These are phyloP conservation scores for Circinella minor DNA, from an alignment of 371 early-diverging fungal genomes.

Conservation along the genomic window DNA sequence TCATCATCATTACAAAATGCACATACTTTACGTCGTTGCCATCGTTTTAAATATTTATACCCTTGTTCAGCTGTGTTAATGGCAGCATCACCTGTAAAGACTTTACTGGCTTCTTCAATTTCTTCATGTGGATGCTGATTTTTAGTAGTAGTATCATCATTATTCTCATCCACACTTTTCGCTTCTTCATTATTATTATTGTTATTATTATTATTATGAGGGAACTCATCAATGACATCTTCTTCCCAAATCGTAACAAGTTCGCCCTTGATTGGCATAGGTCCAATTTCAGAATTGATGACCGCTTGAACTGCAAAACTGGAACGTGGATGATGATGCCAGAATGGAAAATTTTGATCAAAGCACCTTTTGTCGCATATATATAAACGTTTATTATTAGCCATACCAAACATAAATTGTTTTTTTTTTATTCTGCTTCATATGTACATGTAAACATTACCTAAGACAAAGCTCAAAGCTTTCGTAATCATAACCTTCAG, in stretches of 20 bases:
- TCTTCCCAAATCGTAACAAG: conserved; percentile 67
- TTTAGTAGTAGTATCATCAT: conserved; percentile 10
- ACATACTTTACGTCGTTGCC: conserved; percentile 66
- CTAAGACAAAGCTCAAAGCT: conserved; percentile 75
- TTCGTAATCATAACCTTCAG: conserved; percentile 60
- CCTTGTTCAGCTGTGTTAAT: conserved; percentile 48
- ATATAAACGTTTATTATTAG: too few relatives aligned
- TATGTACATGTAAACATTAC: conserved; percentile 20
- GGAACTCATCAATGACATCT: conserved; percentile 55
- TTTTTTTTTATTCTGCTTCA: too few relatives aligned
- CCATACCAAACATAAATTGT: too few relatives aligned
- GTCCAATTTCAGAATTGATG: conserved; percentile 54
- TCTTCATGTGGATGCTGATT: background rate
- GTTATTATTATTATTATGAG: background rate
- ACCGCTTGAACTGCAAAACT: conserved; percentile 79
- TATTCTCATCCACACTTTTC: background rate
- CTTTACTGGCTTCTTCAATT: conserved; percentile 37
- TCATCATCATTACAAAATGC: conserved; percentile 81
- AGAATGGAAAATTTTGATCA: conserved; percentile 70
- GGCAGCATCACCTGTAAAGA: conserved; percentile 37
- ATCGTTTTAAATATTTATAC: conserved; percentile 51
- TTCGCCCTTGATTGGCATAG: conserved; percentile 60
- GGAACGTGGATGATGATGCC: conserved; percentile 80
- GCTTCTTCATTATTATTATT: background rate
- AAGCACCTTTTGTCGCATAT: conserved; percentile 59